phyloP scores from a whole-genome alignment of 441 rosid species.

The Erodium texanum region DNA sequence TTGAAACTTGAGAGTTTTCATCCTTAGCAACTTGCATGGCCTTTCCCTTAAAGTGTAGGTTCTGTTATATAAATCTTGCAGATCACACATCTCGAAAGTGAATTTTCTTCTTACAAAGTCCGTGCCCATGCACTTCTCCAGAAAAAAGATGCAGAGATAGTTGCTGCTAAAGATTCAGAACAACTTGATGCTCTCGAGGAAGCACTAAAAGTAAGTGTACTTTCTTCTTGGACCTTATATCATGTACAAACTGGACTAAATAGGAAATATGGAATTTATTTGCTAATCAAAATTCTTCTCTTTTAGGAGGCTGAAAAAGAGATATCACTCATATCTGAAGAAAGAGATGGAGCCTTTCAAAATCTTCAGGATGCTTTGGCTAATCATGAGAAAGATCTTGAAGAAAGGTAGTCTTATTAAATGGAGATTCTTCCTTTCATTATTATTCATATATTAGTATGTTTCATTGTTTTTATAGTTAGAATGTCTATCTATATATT shows the following conservation, averaged over 20 bases:
- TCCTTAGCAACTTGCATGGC: not conserved
- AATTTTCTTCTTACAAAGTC: constrained; percentile 81
- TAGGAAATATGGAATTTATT: not conserved
- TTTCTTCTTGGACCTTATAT: constrained; percentile 5
- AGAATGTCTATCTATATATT: not conserved
- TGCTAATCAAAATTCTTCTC: constrained; percentile 4
- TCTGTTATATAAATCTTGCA: constrained; percentile 33
- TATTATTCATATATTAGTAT: not conserved
- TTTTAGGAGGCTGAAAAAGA: constrained; percentile 82
- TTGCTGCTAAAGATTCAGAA: constrained; percentile 72
- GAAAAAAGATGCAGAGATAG: constrained; percentile 85
- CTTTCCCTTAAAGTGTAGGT: no score
- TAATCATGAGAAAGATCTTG: constrained; percentile 55
- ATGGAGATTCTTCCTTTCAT: constrained; percentile 1
- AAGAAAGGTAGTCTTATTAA: constrained; percentile 42
- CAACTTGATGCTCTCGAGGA: constrained; percentile 80
- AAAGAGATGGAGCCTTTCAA: constrained; percentile 60
- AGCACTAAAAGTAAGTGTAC: constrained; percentile 59
- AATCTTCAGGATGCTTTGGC: constrained; percentile 61
- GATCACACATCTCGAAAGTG: constrained; percentile 73
- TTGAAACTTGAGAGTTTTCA: not conserved
- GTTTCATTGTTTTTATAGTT: not conserved
- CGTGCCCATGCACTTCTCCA: constrained; percentile 96
- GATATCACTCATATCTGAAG: constrained; percentile 43
- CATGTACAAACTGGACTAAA: not conserved